Conservation (phyloP, 345 rosid genomes). For the Aethionema arabicum region DNA sequence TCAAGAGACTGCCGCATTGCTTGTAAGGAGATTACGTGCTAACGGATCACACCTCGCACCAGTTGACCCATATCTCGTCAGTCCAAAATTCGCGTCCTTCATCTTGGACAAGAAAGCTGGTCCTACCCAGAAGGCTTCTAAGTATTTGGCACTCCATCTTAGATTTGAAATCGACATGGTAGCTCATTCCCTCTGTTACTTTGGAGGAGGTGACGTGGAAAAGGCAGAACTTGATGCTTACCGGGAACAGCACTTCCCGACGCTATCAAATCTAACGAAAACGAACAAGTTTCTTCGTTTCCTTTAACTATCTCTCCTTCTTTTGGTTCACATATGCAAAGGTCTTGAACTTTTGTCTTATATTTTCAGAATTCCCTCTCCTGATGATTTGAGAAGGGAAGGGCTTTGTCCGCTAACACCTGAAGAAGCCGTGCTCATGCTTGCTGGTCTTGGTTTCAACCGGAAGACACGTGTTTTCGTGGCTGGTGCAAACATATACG, state of each 20-base stretch:
- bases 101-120: constrained; percentile 40
- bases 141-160: constrained; percentile 79
- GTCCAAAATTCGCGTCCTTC: constrained; percentile 55
- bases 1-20: constrained; percentile 80
- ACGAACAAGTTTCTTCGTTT: constrained; percentile 48
- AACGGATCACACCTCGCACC: constrained; percentile 50
- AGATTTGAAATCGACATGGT: constrained; percentile 97
- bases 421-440: constrained; percentile 93
- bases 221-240: constrained; percentile 70
- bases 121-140: constrained; percentile 53
- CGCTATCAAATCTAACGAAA: constrained; percentile 59
- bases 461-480: constrained; percentile 73
- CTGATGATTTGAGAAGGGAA: constrained; percentile 66
- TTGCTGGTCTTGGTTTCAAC: constrained; percentile 88
- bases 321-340: neutral
- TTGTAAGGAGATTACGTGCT: constrained; percentile 68
- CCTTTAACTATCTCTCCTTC: neutral
- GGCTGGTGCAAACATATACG: constrained; percentile 89
- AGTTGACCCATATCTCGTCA: constrained; percentile 72
- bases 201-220: constrained; percentile 87
- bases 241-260: constrained; percentile 86
- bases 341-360: neutral
- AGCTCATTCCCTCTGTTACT: constrained; percentile 94
- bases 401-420: constrained; percentile 94
- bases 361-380: constrained; percentile 66